Evolutionary conservation across 2,329 filamentous ascomycete genomes (phyloP), one percentile per base, ranked within the genome.

Genomic region (Phyllosticta paracitricarpa): DNA sequence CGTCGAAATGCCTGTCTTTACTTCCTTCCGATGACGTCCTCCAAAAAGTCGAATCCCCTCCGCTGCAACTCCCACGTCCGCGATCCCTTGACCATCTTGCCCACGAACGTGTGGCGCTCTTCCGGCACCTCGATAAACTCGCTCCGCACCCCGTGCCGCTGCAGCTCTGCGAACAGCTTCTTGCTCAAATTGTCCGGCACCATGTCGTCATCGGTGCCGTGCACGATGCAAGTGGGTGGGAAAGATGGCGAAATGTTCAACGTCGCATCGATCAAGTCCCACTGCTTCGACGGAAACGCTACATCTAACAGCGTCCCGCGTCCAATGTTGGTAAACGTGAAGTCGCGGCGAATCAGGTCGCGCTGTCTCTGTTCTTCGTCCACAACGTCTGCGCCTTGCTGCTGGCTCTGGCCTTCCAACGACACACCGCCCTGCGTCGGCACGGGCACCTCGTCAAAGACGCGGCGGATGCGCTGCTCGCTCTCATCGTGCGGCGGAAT

Each of bases 31-130:
- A 63, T 26, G 1, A 56, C 25, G 0, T 19, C 40, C 63, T 77
- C 74, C 53, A 78, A 62, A 61, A 77, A 78, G 56, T 78, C 74
- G 64, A 78, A 78, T 4, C 76, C 76, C 62, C 68, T 56, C 26
- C 71, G 66, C 66, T 77, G 75, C 40, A 75, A 62, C 52, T 71
- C 63, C 64, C 64, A 65, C 51, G 56, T 60, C 28, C 56, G 17
- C 51, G 70, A 71, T 0, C 75, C 75, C 59, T 75, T 73, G 62
- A 71, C 62, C 76, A 78, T 78, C 62, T 68, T 73, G 2, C 70
- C 72, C 0, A 73, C 74, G 68, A 78, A 78, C 1, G 75, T 78
- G 63, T 78, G 76, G n/a, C 70, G 74, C 62, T 78, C 76, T 4
- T 67, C 74, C 0, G 72, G 72, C 7, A 78, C 70, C 61, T 75